Conservation (phyloP, 805 yeast genomes). For the Grigorovia transvaalensis region DNA sequence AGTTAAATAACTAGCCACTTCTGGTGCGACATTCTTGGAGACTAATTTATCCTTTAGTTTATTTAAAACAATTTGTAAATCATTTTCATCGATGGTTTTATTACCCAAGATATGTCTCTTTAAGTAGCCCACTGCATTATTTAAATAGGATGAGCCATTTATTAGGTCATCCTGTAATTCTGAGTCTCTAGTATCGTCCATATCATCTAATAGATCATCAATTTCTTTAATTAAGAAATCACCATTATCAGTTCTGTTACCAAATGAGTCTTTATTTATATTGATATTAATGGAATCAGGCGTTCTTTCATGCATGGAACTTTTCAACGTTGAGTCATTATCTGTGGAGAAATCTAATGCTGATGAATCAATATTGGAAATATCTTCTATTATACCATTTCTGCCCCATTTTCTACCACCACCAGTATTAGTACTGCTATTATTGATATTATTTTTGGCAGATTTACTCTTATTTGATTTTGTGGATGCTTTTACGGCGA, state of each 20-base stretch:
- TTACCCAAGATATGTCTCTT: conserved; percentile 54
- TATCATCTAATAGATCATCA: conserved; percentile 28
- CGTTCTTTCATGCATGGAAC: not conserved
- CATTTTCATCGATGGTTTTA: conserved; percentile 50
- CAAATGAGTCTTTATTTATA: conserved; percentile 30
- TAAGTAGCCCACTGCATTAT: conserved; percentile 44
- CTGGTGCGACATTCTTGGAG: conserved; percentile 83
- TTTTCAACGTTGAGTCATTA: conserved; percentile 6
- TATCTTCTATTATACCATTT: conserved; percentile 47
- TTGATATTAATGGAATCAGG: conserved; percentile 13
- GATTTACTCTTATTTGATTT: not conserved
- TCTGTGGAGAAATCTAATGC: conserved; percentile 48
- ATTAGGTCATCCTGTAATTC: conserved; percentile 10
- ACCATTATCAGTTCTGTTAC: conserved; percentile 38
- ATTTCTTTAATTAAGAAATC: conserved; percentile 59
- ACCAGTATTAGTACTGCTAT: conserved; percentile 4
- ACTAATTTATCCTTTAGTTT: conserved; percentile 68
- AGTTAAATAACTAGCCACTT: conserved; percentile 66
- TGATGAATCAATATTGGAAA: conserved; percentile 27
- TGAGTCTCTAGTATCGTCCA: not conserved
- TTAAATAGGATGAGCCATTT: conserved; percentile 12
- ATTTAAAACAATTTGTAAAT: conserved; percentile 53
- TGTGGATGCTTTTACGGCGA: not conserved
- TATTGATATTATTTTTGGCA: conserved; percentile 8
- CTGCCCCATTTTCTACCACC: conserved; percentile 56